Base-by-base conservation (phyloP, 2,329 filamentous ascomycete species). In the Clarireedia monteithiana region DNA sequence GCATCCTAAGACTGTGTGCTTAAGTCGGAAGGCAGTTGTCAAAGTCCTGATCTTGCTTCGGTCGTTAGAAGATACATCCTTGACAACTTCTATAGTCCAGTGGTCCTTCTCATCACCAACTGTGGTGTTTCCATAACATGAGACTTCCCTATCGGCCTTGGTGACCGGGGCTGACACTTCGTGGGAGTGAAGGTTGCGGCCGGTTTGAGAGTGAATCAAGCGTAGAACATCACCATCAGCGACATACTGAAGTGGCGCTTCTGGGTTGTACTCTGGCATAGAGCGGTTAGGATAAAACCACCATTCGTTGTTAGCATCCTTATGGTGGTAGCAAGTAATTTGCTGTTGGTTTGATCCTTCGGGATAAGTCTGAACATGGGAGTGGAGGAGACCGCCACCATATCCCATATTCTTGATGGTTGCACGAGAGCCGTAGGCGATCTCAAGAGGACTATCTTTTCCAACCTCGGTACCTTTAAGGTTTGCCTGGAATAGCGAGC, bases 401-500 rank as follows among this genome's bases (percentile, higher is more conserved):
- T 99, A 99, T 34, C 94, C 94, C 94, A 97, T 99, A 72, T 99
- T 99, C 80, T 99, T 99, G 63, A 99, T 77, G 0, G 94, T 99
- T 7, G 87, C 88, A 58, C 88, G 84, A 38, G 94, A 99, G 26
- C 95, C 94, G 61, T 88, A 78, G 5, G 91, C 92, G 62, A 99
- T 79, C 69, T 99, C 94, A 15, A 99, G 80, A 23, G 95, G 94
- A 68, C 91, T 96, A 71, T 96, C 88, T 71, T 89, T 91, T 68
- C 92, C 92, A 60, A 99, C 92, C 62, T 95, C 88, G 10, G 92
- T 97, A 26, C 94, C 94, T 66, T 84, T 86, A 39, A 99, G 80
- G 69, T 99, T 99, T 48, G 95, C 94, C 72, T 99, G 94, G 81
- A 99, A 99, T 50, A 99, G 83, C 26, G 94, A 99, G 75, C 91